Percentiles rank a stretch among this genome's conserved stretches.
Evolutionary conservation across 345 rosid species (phyloP).

Genomic region (Passiflora organensis): DNA sequence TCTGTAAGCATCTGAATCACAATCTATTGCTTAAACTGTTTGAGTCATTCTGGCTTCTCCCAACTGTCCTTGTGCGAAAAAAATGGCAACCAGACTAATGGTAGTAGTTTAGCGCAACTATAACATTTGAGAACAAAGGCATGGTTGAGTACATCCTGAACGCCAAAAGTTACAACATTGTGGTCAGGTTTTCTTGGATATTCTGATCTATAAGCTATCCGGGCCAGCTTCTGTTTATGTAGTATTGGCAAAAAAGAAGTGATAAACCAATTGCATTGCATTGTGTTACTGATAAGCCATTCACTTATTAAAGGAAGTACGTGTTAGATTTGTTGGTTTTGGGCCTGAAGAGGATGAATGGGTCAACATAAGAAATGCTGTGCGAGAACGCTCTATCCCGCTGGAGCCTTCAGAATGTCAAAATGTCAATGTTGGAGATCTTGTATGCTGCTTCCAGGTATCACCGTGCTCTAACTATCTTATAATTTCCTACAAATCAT

Average conservation of each 20-base stretch:
- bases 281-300: too few species aligned
- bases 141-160: too few species aligned
- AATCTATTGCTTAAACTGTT: background rate
- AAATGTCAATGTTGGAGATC: slow-evolving; percentile 49
- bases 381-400: slow-evolving; percentile 56
- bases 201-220: too few species aligned
- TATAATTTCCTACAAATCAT: background rate
- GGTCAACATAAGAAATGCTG: slow-evolving; percentile 45
- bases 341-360: slow-evolving; percentile 77
- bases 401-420: slow-evolving; percentile 55
- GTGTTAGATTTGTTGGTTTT: slow-evolving; percentile 63
- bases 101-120: background rate
- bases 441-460: slow-evolving; percentile 67
- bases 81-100: too few species aligned
- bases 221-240: too few species aligned
- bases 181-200: too few species aligned
- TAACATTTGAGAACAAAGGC: background rate
- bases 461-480: background rate
- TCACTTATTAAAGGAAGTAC: slow-evolving; percentile 50
- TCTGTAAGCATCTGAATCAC: slow-evolving; percentile 41
- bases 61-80: slow-evolving; percentile 1
- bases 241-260: too few species aligned
- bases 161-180: too few species aligned
- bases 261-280: too few species aligned
- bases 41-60: background rate